Conservation (phyloP, 805 yeast genomes). For the Candida mattraensis region DNA sequence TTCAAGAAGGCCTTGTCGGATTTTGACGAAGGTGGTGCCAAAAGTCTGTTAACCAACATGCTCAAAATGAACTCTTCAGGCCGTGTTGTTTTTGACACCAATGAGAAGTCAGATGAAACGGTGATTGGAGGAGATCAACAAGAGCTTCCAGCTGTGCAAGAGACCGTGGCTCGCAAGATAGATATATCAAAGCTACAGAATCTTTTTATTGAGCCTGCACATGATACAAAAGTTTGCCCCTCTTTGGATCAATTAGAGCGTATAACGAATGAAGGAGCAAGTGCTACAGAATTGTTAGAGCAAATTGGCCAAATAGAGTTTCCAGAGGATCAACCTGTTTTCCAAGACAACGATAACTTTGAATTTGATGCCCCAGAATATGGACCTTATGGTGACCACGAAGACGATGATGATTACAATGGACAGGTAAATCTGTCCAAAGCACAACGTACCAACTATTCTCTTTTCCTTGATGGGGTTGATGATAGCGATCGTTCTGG, state of each 20-base stretch:
- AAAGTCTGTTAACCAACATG: conserved; percentile 50
- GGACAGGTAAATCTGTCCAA: conserved; percentile 6
- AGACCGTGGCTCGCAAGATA: conserved; percentile 1
- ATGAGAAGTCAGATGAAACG: conserved; percentile 23
- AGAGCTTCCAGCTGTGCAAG: neutral
- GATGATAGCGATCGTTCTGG: conserved; percentile 31
- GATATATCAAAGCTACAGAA: conserved; percentile 13
- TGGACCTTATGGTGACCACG: conserved; percentile 24
- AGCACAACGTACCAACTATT: conserved; percentile 31
- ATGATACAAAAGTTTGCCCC: conserved; percentile 57
- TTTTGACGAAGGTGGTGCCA: conserved; percentile 65
- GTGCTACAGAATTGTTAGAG: conserved; percentile 27
- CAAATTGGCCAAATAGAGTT: conserved; percentile 25
- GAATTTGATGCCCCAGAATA: conserved; percentile 20
- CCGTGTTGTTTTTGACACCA: conserved; percentile 51
- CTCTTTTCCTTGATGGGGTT: conserved; percentile 31
- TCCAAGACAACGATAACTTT: conserved; percentile 22
- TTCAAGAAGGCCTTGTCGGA: conserved; percentile 56
- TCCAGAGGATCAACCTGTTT: conserved; percentile 17
- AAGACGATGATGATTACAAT: conserved; percentile 24
- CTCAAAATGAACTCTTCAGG: conserved; percentile 46
- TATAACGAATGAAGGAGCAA: conserved; percentile 27
- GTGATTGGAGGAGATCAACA: conserved; percentile 13
- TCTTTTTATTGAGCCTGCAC: conserved; percentile 27
- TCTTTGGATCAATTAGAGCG: conserved; percentile 60